A percentile compares a stretch with the other conserved stretches of the same genome.
These are phyloP conservation scores for Imleria badia DNA, from an alignment of 768 basidiomycete species.

Conservation along the genomic window DNA sequence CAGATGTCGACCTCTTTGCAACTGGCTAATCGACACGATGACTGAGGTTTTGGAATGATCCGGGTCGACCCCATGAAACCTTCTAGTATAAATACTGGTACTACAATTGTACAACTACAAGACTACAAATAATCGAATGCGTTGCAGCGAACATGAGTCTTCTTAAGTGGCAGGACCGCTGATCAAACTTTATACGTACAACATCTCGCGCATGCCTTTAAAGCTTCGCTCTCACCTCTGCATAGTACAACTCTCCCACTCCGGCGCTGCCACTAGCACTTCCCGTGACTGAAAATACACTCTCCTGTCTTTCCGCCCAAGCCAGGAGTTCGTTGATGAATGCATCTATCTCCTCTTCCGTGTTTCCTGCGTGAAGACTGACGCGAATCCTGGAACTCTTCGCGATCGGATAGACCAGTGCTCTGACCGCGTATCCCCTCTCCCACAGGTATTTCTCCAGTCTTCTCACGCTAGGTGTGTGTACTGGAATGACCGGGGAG, in stretches of 20 bases:
- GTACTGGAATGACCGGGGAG: constrained; percentile 22
- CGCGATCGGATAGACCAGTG: constrained; percentile 10
- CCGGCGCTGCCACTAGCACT: not conserved
- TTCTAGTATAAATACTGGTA: too few species aligned
- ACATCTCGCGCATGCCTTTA: not conserved
- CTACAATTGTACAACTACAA: too few species aligned
- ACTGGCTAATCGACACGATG: too few species aligned
- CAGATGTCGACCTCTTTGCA: too few species aligned
- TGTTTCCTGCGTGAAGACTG: constrained; percentile 21
- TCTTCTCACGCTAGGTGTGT: constrained; percentile 3
- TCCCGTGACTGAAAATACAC: not conserved
- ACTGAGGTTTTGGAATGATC: too few species aligned
- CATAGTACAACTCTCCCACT: not conserved
- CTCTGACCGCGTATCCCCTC: constrained; percentile 12
- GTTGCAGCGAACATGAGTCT: too few species aligned
- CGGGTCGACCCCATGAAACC: too few species aligned
- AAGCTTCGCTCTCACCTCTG: constrained; percentile 14
- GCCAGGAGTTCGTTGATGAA: constrained; percentile 8
- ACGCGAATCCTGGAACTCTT: constrained; percentile 16
- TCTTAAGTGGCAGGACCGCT: too few species aligned
- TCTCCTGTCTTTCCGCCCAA: constrained; percentile 11
- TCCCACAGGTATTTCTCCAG: constrained; percentile 12
- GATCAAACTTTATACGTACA: not conserved
- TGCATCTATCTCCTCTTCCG: constrained; percentile 18
- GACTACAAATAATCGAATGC: too few species aligned